Percentiles rank a stretch among this genome's conserved stretches.
phyloP scores from a whole-genome alignment of 495 filamentous ascomycete genomes.

The Aspergillus steynii region DNA sequence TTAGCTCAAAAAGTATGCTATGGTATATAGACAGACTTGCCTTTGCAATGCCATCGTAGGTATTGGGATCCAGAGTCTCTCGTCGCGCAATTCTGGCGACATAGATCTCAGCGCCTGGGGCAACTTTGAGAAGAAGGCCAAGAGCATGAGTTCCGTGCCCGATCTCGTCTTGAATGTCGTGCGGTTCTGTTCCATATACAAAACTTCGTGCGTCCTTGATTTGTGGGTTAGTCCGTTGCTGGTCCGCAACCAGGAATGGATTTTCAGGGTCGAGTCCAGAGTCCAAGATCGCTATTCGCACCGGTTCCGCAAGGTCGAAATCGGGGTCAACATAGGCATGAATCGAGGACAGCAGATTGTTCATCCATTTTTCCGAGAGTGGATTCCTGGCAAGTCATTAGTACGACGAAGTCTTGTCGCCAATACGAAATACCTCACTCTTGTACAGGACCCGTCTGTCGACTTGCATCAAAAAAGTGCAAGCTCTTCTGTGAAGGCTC shows the following conservation, averaged over 20 bases:
- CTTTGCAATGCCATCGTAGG: slow-evolving; percentile 29
- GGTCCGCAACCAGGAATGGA: slow-evolving; percentile 21
- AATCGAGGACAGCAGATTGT: slow-evolving; percentile 24
- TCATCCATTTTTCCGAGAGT: slow-evolving; percentile 28
- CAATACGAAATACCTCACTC: slow-evolving; percentile 22
- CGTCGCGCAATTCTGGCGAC: slow-evolving; percentile 28
- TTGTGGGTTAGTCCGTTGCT: slow-evolving; percentile 18
- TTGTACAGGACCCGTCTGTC: slow-evolving; percentile 25
- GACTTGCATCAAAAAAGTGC: slow-evolving; percentile 30
- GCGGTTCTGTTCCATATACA: slow-evolving; percentile 20
- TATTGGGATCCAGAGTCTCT: slow-evolving; percentile 23
- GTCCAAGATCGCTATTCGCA: slow-evolving; percentile 37
- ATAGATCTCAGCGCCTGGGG: slow-evolving; percentile 34
- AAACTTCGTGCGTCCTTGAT: slow-evolving; percentile 30
- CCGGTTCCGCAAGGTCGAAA: slow-evolving; percentile 18
- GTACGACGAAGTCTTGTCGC: slow-evolving; percentile 18
- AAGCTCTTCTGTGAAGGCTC: slow-evolving; percentile 22
- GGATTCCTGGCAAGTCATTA: slow-evolving; percentile 18
- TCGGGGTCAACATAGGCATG: slow-evolving; percentile 21
- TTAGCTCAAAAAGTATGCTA: slow-evolving; percentile 16
- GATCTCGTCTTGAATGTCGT: slow-evolving; percentile 30
- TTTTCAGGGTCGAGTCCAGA: slow-evolving; percentile 31
- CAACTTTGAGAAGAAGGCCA: slow-evolving; percentile 32
- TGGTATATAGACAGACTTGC: slow-evolving; percentile 21
- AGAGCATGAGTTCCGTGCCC: slow-evolving; percentile 37